A percentile compares a stretch with the other conserved stretches of the same genome.
Conservation (phyloP, 768 basidiomycete species). For the Suillus placidus region DNA sequence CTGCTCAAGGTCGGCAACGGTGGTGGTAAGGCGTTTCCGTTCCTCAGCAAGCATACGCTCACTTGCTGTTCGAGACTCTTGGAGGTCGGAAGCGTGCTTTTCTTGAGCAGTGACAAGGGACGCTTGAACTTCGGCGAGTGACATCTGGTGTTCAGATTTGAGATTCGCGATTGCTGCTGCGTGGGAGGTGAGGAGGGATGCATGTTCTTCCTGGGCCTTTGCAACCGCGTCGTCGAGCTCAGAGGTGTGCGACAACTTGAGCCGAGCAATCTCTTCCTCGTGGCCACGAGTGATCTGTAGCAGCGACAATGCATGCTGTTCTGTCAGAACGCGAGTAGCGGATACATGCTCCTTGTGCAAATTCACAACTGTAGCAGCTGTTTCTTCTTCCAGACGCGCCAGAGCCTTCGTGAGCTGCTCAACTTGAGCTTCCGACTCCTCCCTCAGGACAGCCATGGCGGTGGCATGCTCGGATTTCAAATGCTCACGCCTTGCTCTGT, state of each 20-base stretch:
- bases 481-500: slow-evolving; percentile 40
- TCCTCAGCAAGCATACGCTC: slow-evolving; percentile 46
- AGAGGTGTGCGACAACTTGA: slow-evolving; percentile 51
- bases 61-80: slow-evolving; percentile 36
- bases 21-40: slow-evolving; percentile 44
- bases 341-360: slow-evolving; percentile 52
- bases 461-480: slow-evolving; percentile 40
- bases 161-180: slow-evolving; percentile 43
- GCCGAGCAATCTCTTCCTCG: slow-evolving; percentile 51
- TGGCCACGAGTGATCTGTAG: slow-evolving; percentile 59
- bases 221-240: slow-evolving; percentile 35
- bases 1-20: slow-evolving; percentile 52
- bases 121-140: slow-evolving; percentile 44
- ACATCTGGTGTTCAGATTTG: slow-evolving; percentile 51
- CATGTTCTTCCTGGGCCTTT: slow-evolving; percentile 40
- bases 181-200: slow-evolving; percentile 43
- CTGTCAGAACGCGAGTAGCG: slow-evolving; percentile 48
- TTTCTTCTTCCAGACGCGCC: slow-evolving; percentile 54
- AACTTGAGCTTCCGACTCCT: slow-evolving; percentile 47
- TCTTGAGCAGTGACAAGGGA: slow-evolving; percentile 42
- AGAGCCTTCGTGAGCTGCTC: slow-evolving; percentile 62
- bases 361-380: slow-evolving; percentile 38
- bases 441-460: slow-evolving; percentile 31
- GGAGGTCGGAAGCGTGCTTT: slow-evolving; percentile 38
- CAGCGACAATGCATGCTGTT: slow-evolving; percentile 58